Evolutionary conservation across 305 asterid species (phyloP), one percentile per base, ranked within the genome.

Genomic region (Salvia sclarea): DNA sequence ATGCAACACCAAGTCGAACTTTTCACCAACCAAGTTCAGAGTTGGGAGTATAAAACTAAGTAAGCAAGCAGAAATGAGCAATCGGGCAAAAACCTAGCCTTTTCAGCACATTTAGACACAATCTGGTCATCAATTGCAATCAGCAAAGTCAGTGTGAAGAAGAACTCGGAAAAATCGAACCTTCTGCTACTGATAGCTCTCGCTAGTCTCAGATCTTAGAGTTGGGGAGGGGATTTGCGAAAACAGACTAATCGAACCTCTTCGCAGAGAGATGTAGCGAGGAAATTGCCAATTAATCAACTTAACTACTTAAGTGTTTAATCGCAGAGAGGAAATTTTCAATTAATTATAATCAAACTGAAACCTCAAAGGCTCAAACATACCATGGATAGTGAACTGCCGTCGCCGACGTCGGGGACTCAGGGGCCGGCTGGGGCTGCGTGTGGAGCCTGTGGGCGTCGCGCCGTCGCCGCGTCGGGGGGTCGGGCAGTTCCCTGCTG

Each of bases 151-250:
- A 13, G 66, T 41, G 37, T 4, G 40, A 24, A 35, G 44, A 58
- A 35, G 2, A 58, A 35, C 7, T 21, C 37, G 12, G 41, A 16
- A 60, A 61, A 41, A 61, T 25, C 40, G 22, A 61, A 61, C 54
- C 24, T 61, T 61, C n/a, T 43, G 54, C 25, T n/a, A 22, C 24
- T 41, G 53, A 12, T 13, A 20, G 53, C n/a, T 14, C 40, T 43
- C 54, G 41, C 54, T 14, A 61, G 54, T 61, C 67, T 41, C 67
- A 61, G 54, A 61, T 61, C 67, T 61, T 61, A 43, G 54, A 61
- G 14, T 41, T 11, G 0, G 25, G 20, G 13, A 8, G 25, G 35
- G 18, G 11, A 61, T 40, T 61, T 21, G 37, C 14, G 40, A 41
- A 41, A 40, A 28, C 8, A 4, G 22, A 41, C 14, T 22, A n/a